Percentiles rank a stretch among this genome's conserved stretches.
Evolutionary conservation across 768 basidiomycete species (phyloP).

Genomic region (Rhodotorula kratochvilovae): DNA sequence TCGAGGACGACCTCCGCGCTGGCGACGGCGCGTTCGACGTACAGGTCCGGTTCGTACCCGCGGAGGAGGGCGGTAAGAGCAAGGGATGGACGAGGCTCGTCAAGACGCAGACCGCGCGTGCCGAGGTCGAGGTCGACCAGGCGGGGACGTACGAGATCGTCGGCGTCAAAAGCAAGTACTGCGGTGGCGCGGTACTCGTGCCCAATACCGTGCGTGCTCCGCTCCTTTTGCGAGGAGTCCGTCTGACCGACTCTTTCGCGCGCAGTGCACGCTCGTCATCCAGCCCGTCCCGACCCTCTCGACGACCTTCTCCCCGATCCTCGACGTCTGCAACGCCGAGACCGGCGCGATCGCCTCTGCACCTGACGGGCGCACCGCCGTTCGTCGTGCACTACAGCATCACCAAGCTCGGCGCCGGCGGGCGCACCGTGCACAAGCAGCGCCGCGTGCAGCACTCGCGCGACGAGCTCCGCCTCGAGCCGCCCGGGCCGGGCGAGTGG

Average conservation of each 20-base stretch:
- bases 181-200: slow-evolving; percentile 24
- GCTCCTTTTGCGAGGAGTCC: too few species aligned
- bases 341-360: slow-evolving; percentile 27
- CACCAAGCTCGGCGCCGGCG: neutral
- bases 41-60: slow-evolving; percentile 13
- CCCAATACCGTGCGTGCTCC: slow-evolving; percentile 17
- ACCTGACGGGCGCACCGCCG: slow-evolving; percentile 34
- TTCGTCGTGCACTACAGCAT: slow-evolving; percentile 35
- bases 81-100: slow-evolving; percentile 14
- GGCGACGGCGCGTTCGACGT: slow-evolving; percentile 5
- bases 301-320: slow-evolving; percentile 24
- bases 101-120: neutral
- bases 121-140: slow-evolving; percentile 16
- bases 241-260: too few species aligned
- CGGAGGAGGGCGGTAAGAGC: neutral
- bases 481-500: slow-evolving; percentile 29
- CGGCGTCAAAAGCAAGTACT: slow-evolving; percentile 17
- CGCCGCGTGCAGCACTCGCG: slow-evolving; percentile 21
- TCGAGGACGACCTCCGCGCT: slow-evolving; percentile 5
- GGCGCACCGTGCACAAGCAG: neutral
- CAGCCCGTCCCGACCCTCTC: slow-evolving; percentile 32
- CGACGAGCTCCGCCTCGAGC: slow-evolving; percentile 25
- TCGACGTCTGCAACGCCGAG: slow-evolving; percentile 35
- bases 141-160: slow-evolving; percentile 33
- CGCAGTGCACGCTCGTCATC: slow-evolving; percentile 29